These are phyloP conservation scores for Tillandsia leiboldiana DNA, from an alignment of 176 grass and related monocot species.

Conservation along the genomic window DNA sequence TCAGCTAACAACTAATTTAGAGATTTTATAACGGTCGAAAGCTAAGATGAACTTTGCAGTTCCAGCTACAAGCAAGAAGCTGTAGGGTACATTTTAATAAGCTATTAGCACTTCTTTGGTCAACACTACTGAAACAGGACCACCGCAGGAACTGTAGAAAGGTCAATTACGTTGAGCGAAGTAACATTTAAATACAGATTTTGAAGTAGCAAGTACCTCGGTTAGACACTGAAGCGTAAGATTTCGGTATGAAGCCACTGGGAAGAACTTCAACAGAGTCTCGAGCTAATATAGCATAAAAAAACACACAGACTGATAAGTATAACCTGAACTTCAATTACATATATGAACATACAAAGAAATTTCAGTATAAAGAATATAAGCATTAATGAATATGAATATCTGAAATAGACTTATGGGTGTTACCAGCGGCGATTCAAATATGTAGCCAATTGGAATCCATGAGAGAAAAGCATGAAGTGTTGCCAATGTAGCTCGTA, in stretches of 20 bases:
- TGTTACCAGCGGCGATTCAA: constrained; percentile 88
- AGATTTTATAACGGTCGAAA: no score
- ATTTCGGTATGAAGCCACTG: constrained; percentile 76
- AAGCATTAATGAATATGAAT: neutral
- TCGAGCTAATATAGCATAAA: constrained; percentile 59
- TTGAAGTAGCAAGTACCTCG: constrained; percentile 41
- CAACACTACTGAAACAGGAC: neutral
- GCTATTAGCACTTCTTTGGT: neutral
- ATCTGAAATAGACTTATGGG: neutral
- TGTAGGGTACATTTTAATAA: no score
- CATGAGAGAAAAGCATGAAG: constrained; percentile 98
- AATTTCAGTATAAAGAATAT: constrained; percentile 6
- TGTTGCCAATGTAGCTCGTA: constrained; percentile 89
- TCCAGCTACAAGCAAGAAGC: no score
- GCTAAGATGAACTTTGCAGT: no score
- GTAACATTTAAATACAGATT: neutral
- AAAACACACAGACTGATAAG: constrained; percentile 10
- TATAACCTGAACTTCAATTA: constrained; percentile 6
- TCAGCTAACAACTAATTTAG: no score
- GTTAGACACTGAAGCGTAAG: constrained; percentile 97
- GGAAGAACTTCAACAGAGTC: constrained; percentile 90
- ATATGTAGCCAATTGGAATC: constrained; percentile 97
- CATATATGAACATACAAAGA: constrained; percentile 1
- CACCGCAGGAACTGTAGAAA: no score
- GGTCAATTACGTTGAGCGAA: neutral